phyloP scores from a whole-genome alignment of 139 green algal genomes.

The Chlorella vulgaris region DNA sequence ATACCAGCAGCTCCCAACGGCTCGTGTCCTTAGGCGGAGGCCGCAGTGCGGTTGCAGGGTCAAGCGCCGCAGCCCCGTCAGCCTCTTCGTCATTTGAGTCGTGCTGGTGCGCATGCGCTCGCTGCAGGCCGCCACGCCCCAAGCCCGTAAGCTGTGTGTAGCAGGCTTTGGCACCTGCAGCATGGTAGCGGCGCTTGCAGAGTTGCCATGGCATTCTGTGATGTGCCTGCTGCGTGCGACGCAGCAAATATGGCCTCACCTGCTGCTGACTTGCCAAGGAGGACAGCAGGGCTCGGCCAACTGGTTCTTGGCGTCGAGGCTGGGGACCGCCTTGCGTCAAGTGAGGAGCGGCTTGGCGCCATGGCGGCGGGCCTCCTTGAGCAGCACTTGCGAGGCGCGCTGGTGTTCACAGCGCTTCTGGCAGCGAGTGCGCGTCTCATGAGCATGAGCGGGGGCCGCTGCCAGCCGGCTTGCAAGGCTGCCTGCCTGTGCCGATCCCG shows the following conservation, averaged over 20 bases:
- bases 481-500: too few relatives aligned
- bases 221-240: too few relatives aligned
- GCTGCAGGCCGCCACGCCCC: not conserved
- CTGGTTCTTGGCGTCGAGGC: not conserved
- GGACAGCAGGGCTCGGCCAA: conserved; percentile 18
- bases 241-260: not conserved
- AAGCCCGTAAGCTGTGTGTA: conserved; percentile 5
- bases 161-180: not conserved
- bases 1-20: conserved; percentile 22
- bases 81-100: not conserved
- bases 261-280: not conserved
- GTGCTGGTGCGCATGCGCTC: not conserved
- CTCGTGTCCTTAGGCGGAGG: not conserved
- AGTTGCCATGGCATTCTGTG: not conserved
- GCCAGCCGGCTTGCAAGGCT: too few relatives aligned
- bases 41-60: too few relatives aligned
- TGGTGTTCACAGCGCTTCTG: too few relatives aligned
- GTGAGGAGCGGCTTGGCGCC: not conserved
- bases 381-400: too few relatives aligned
- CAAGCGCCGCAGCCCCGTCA: not conserved
- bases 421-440: too few relatives aligned
- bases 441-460: too few relatives aligned
- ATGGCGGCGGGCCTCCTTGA: too few relatives aligned
- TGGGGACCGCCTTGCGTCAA: not conserved
- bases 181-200: not conserved